Evolutionary conservation across 176 grass and related monocot genomes (phyloP), one percentile per base, ranked within the genome.

Genomic region (sorghum (Sorghum bicolor)): DNA sequence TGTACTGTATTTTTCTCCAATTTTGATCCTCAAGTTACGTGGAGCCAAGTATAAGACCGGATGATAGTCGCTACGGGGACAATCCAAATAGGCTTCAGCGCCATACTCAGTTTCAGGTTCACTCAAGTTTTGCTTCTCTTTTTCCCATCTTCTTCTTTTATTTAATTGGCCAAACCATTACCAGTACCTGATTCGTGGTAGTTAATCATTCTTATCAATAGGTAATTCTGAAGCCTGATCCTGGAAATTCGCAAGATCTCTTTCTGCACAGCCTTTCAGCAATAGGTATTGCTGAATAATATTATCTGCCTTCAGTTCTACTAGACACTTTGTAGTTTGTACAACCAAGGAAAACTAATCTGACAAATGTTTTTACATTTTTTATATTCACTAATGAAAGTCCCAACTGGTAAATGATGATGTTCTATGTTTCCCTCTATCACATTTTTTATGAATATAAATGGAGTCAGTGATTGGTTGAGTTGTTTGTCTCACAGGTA

Each of bases 61-160:
- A 98, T 44, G 96, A 95, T 37, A 98, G 96, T 61, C 88, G 96
- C 47, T 95, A 98, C n/a, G 96, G 93, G 32, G 93, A 98, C 79
- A 98, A 98, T 87, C 96, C 96, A 60, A 98, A 98, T 52, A 92
- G 96, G 77, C 92, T 98, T 67, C 96, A 98, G 45, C 84, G 96
- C 5, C 96, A 98, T 60, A 93, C 96, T 75, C 96, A 98, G 69
- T 98, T 98, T 90, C 96, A 98, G 91, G 96, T 95, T 77, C 0
- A 77, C 7, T 69, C 2, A 60, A 39, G 33, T 33, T 52, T 8
- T 24, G 48, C 40, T 76, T 1, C 62, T 12, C 8, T 47, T 25
- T 13, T 6, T 57, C 17, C 3, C 17, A 69, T 7, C 6, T 78
- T 55, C 6, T 78, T 55, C 14, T 52, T 64, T 38, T 71, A 15